Conservation (phyloP, 2,329 filamentous ascomycete genomes). For the Pseudonectria buxi region DNA sequence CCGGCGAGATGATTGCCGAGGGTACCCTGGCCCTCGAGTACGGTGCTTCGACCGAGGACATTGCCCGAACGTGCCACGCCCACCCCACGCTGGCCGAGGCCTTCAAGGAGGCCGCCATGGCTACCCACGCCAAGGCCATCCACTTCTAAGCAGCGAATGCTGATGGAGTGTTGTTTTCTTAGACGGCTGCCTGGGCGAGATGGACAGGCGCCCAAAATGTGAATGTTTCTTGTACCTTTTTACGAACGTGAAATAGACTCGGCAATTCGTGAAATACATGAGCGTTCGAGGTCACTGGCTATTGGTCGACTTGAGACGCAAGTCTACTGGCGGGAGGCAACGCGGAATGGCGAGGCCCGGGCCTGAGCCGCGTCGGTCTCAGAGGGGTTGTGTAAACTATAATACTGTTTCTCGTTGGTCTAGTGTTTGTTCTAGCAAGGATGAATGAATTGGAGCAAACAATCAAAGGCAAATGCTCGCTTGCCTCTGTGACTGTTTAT, state of each 20-base stretch:
- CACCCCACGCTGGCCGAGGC: constrained; percentile 95
- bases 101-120: constrained; percentile 99
- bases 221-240: no score
- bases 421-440: constrained; percentile 19
- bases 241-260: no score
- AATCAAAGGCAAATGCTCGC: constrained; percentile 7
- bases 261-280: no score
- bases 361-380: constrained; percentile 18
- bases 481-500: background rate
- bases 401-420: constrained; percentile 16
- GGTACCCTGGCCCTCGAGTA: constrained; percentile 93
- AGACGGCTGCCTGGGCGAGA: constrained; percentile 5
- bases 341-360: constrained; percentile 3
- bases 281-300: no score
- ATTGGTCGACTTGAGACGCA: no score
- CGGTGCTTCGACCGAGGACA: constrained; percentile 89
- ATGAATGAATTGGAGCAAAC: constrained; percentile 20
- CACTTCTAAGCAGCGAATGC: constrained; percentile 61
- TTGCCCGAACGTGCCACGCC: constrained; percentile 90
- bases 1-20: constrained; percentile 99
- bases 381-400: constrained; percentile 24
- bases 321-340: no score
- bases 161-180: constrained; percentile 8
- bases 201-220: constrained; percentile 8
- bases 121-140: constrained; percentile 89